Percentiles rank a stretch among this genome's conserved stretches.
Conservation (phyloP, 352 stramenopile species). For the Phytophthora cactorum region DNA sequence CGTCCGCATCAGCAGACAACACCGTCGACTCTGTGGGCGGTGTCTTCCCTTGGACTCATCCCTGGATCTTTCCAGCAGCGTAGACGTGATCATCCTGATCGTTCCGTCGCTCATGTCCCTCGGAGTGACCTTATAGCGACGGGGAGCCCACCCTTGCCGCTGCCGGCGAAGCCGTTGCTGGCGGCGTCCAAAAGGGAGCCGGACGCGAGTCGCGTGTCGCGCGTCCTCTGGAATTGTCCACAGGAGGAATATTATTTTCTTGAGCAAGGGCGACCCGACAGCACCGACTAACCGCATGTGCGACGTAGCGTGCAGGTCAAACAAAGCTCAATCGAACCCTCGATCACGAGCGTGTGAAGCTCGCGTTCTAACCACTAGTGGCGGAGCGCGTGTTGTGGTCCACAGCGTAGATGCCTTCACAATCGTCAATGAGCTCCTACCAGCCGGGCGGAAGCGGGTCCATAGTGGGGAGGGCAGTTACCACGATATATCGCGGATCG, state of each 20-base stretch:
- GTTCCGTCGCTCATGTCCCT: conserved; percentile 16
- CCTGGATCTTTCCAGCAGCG: conserved; percentile 39
- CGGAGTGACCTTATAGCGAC: conserved; percentile 13
- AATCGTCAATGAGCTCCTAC: conserved; percentile 78
- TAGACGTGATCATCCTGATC: conserved; percentile 30
- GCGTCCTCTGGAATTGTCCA: conserved; percentile 3
- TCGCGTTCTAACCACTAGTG: conserved; percentile 39
- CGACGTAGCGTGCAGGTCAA: conserved; percentile 35
- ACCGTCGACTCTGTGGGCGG: conserved; percentile 26
- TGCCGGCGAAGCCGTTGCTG: conserved; percentile 18
- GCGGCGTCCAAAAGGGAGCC: conserved; percentile 22
- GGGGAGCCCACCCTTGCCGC: conserved; percentile 22
- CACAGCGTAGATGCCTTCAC: conserved; percentile 84
- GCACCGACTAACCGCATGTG: conserved; percentile 26
- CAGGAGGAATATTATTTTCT: conserved; percentile 9
- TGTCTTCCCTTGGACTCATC: conserved; percentile 35
- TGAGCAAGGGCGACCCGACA: conserved; percentile 8
- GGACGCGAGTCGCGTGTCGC: conserved; percentile 18
- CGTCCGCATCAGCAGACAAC: conserved; percentile 29
- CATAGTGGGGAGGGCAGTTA: conserved; percentile 53
- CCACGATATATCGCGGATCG: conserved; percentile 85
- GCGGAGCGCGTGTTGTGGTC: conserved; percentile 79
- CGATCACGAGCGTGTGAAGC: too few species aligned
- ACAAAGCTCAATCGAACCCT: conserved; percentile 63
- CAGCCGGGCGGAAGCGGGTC: conserved; percentile 76